phyloP scores from a whole-genome alignment of 208 protist species.

The Crithidia thermophila region DNA sequence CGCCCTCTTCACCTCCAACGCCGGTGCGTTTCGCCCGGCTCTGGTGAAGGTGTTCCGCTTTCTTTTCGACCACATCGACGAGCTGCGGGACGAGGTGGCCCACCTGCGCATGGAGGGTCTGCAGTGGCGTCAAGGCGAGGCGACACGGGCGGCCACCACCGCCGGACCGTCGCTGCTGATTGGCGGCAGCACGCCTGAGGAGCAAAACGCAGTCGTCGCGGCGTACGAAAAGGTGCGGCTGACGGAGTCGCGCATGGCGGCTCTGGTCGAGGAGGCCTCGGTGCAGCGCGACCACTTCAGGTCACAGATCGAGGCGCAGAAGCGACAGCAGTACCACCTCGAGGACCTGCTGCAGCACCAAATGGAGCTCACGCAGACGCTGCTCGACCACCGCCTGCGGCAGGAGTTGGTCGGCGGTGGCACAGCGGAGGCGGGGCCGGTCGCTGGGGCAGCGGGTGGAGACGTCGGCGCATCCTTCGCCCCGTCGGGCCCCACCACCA shows the following conservation, averaged over 20 bases:
- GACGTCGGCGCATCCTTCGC: not conserved
- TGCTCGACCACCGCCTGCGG: conserved; percentile 32
- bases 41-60: conserved; percentile 73
- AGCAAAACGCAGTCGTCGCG: conserved; percentile 48
- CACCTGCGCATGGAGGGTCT: conserved; percentile 14
- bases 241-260: conserved; percentile 73
- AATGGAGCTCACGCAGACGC: conserved; percentile 59
- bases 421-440: not conserved
- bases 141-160: not conserved
- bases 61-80: conserved; percentile 76
- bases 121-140: conserved; percentile 1
- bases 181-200: conserved; percentile 20
- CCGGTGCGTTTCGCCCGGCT: conserved; percentile 65
- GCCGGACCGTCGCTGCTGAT: not conserved
- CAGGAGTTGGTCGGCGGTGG: conserved; percentile 12
- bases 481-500: no score
- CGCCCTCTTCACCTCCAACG: conserved; percentile 80
- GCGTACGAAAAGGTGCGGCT: conserved; percentile 71
- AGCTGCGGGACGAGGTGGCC: conserved; percentile 47
- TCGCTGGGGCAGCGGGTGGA: not conserved
- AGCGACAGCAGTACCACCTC: conserved; percentile 47
- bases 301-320: conserved; percentile 54
- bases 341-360: conserved; percentile 75
- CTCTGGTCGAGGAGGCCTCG: conserved; percentile 70
- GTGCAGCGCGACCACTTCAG: conserved; percentile 78